Evolutionary conservation across 305 asterid species (phyloP), one percentile per base, ranked within the genome.

Genomic region (Caryopteris hybrid): DNA sequence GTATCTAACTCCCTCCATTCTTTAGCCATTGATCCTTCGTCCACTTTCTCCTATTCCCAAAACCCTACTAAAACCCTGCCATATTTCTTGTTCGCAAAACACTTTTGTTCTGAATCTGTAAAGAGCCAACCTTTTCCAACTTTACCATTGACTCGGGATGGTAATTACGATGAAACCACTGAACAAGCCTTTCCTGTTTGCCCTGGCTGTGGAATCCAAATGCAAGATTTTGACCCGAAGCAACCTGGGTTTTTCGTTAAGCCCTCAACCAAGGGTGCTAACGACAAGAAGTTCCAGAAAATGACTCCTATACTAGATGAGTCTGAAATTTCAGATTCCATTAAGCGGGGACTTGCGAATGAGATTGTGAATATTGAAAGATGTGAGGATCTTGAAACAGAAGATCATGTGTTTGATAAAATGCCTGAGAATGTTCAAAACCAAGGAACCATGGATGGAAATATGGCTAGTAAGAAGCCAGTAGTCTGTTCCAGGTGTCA

Each of bases 401-500:
- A 21, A 17, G 78, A 70, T 17, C 46, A 79, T 22, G 74, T 62
- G 83, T 75, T 78, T n/a, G 79, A 76, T 43, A 45, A 73, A 77
- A 79, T 61, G 78, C 41, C 83, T 20, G 12, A 12, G 22, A 72
- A 45, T 61, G 64, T 34, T 10, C 71, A 62, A 46, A 63, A 45
- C 61, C 20, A 52, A 25, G 78, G 76, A 59, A 64, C 21, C 50
- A 7, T 33, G 10, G 67, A 61, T 18, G 68, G 66, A 51, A 75
- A 58, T 46, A 22, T 13, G 38, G 45, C 31, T 57, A 45, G 39
- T 17, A 83, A 68, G 73, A 85, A 72, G 76, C 95, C 96, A 0
- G 22, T 82, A 47, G 97, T 90, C 0, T 93, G 99, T 54, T 46
- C 89, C 25, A 89, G 96, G 80, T 90, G 99, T 73, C 95, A 93